A percentile compares a stretch with the other conserved stretches of the same genome.
Evolutionary conservation across 2,329 filamentous ascomycete species (phyloP).

Genomic region (Paraphaeosphaeria sporulosa): DNA sequence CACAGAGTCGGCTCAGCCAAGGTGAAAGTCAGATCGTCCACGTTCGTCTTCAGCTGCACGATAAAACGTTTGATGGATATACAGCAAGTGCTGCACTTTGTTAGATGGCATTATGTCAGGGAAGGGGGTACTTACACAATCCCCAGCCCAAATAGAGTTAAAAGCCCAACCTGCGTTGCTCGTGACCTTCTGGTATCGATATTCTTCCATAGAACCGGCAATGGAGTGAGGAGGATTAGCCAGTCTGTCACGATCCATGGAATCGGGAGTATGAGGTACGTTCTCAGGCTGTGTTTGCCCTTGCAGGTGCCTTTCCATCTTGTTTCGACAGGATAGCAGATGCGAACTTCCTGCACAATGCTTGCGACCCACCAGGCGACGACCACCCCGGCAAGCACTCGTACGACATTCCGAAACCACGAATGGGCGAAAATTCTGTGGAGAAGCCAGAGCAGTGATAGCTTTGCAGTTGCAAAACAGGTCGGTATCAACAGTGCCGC

Average conservation of each 20-base stretch:
- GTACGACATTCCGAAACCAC: conserved; percentile 11
- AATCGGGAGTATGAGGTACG: conserved; percentile 1
- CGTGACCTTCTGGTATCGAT: conserved; percentile 6
- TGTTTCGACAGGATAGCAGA: conserved; percentile 14
- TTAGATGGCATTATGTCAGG: neutral
- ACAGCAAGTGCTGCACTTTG: conserved; percentile 6
- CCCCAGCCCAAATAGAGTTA: conserved; percentile 12
- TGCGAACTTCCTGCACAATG: conserved; percentile 6
- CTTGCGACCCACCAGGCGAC: conserved; percentile 11
- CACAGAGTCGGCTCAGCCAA: conserved; percentile 8
- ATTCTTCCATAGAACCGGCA: conserved; percentile 10
- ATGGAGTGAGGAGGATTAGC: conserved; percentile 7
- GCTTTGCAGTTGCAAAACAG: conserved; percentile 15
- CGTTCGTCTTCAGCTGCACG: neutral
- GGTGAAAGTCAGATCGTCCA: conserved; percentile 9
- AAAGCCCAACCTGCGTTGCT: conserved; percentile 7
- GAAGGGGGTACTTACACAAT: conserved; percentile 6
- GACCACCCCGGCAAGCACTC: conserved; percentile 1
- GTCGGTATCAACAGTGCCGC: conserved; percentile 11
- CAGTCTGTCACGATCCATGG: conserved; percentile 14
- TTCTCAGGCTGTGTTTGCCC: neutral
- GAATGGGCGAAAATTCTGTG: conserved; percentile 8
- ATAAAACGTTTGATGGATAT: conserved; percentile 16
- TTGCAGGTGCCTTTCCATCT: conserved; percentile 15
- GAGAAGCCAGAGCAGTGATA: conserved; percentile 15